Conservation (phyloP, 208 protist species). For the Kentomonas sorsogonicus region DNA sequence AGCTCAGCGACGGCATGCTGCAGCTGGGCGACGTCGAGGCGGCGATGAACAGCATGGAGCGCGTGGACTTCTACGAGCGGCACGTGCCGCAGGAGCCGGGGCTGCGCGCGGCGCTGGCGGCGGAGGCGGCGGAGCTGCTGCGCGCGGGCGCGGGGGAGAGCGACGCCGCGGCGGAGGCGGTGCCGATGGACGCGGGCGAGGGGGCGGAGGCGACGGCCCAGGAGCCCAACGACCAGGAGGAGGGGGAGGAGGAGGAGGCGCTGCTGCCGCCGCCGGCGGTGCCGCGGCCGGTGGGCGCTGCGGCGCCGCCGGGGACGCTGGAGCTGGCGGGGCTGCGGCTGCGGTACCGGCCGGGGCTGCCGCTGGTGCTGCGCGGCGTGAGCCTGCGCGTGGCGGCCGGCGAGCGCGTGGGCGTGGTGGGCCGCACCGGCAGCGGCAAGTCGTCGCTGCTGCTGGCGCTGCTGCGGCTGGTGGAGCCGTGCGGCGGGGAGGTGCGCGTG, state of each 20-base stretch:
- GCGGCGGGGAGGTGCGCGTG: conserved; percentile 38
- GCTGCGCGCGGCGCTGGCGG: no score
- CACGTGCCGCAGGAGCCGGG: conserved; percentile 37
- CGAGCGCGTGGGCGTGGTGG: conserved; percentile 81
- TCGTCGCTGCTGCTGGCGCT: conserved; percentile 58
- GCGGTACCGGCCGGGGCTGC: conserved; percentile 60
- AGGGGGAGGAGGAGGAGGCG: no score
- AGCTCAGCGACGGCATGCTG: conserved; percentile 23
- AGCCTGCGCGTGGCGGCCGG: conserved; percentile 37
- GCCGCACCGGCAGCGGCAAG: conserved; percentile 78
- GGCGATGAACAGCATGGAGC: conserved; percentile 66
- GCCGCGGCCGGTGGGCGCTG: no score
- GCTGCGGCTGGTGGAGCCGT: conserved; percentile 55
- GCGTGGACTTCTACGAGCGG: conserved; percentile 47
- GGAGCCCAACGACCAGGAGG: no score
- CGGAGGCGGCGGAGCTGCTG: no score
- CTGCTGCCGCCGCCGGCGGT: no score
- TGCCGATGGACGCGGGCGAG: no score
- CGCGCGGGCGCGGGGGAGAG: no score
- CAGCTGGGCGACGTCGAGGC: conserved; percentile 30
- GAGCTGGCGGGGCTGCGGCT: conserved; percentile 61
- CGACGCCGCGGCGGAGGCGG: no score
- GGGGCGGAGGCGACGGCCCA: no score
- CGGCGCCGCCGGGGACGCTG: no score
- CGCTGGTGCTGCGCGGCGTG: conserved; percentile 64